Evolutionary conservation across 2,329 filamentous ascomycete species (phyloP).

Genomic region (Venturiaceae sp.): DNA sequence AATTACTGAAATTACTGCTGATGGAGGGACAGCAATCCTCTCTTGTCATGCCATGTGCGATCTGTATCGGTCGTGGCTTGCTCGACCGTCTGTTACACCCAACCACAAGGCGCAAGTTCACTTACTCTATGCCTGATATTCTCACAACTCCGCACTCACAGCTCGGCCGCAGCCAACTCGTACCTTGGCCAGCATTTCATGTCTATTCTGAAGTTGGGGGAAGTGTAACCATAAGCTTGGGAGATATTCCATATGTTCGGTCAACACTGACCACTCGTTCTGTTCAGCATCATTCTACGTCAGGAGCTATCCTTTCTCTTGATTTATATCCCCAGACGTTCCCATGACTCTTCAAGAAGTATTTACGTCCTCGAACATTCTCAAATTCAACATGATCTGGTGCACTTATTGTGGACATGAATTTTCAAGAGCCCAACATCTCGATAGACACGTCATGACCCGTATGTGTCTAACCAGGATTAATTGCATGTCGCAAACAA

Average conservation of each 20-base stretch:
- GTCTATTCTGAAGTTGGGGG: not conserved
- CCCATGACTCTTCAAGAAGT: not conserved
- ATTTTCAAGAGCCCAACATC: constrained; percentile 42
- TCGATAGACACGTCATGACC: constrained; percentile 39
- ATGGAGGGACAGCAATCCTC: not conserved
- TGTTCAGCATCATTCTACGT: not conserved
- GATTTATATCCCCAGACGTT: not conserved
- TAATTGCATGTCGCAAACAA: not conserved
- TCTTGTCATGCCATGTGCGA: not conserved
- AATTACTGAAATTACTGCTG: not conserved
- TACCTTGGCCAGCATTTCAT: not conserved
- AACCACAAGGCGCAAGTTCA: constrained; percentile 4
- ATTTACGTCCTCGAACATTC: not conserved
- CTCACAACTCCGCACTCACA: not conserved
- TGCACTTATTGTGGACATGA: constrained; percentile 45
- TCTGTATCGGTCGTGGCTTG: not conserved
- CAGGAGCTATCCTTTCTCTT: not conserved
- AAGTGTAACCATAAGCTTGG: constrained; percentile 1
- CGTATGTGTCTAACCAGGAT: constrained; percentile 25
- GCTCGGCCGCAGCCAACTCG: not conserved
- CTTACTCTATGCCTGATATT: not conserved
- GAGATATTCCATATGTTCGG: not conserved
- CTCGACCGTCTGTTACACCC: constrained; percentile 1
- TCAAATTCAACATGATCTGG: constrained; percentile 35
- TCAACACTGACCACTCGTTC: constrained; percentile 1